These are phyloP conservation scores for Leccinum insolens DNA, from an alignment of 1,284 basidiomycete species.

Conservation along the genomic window DNA sequence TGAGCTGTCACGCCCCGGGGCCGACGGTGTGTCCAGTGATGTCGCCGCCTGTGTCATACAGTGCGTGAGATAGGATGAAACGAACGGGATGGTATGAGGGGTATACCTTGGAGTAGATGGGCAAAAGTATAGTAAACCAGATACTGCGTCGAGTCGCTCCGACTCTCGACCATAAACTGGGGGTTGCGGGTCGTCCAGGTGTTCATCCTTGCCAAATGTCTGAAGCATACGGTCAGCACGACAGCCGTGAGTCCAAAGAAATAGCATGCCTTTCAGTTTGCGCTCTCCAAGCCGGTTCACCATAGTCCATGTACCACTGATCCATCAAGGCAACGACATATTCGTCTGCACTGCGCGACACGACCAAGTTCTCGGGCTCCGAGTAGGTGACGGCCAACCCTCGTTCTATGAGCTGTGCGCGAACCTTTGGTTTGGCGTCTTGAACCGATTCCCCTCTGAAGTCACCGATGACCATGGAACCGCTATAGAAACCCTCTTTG, in stretches of 20 bases:
- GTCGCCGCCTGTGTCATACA: background rate
- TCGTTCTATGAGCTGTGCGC: conserved; percentile 80
- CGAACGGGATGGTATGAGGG: background rate
- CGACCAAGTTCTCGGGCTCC: conserved; percentile 93
- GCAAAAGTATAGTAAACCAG: conserved; percentile 98
- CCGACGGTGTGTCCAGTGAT: too few species aligned
- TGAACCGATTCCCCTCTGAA: conserved; percentile 88
- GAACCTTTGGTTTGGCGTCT: conserved; percentile 90
- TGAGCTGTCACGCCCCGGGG: conserved; percentile 70
- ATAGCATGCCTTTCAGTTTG: conserved; percentile 82
- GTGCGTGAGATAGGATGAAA: conserved; percentile 1
- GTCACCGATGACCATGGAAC: conserved; percentile 88
- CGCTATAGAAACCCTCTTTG: conserved; percentile 98
- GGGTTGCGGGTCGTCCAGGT: conserved; percentile 74
- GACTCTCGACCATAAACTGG: conserved; percentile 94
- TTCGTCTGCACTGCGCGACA: conserved; percentile 91
- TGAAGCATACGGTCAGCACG: conserved; percentile 34
- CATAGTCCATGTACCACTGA: conserved; percentile 93
- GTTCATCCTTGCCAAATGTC: conserved; percentile 86
- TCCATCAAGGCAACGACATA: conserved; percentile 98
- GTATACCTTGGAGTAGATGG: conserved; percentile 82
- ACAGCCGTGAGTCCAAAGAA: conserved; percentile 16
- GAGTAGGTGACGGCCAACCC: conserved; percentile 90
- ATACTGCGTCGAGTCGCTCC: conserved; percentile 98
- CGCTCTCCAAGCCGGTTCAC: conserved; percentile 71